Base-by-base conservation (phyloP, 2,329 filamentous ascomycete species). In the Aaosphaeria arxii region DNA sequence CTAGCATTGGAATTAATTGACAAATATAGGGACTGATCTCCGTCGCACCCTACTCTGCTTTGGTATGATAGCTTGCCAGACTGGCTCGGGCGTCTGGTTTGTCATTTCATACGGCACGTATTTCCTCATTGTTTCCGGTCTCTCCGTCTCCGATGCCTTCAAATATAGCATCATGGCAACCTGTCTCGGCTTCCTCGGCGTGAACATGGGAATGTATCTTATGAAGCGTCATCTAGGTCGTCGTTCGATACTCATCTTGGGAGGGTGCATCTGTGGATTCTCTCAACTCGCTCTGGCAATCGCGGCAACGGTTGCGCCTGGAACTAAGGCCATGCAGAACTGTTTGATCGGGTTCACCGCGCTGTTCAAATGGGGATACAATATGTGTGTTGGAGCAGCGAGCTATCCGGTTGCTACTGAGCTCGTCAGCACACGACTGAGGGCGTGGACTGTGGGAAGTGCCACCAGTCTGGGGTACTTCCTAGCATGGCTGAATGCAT, bases 51-150 rank as follows among this genome's bases (percentile, higher is more conserved):
- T 78, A 6, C 63, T 78, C 28, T 77, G 72, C 60, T 76, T 72
- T 49, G 72, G 69, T 7, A 68, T 75, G 46, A 76, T 77, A 38
- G 70, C 70, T 1, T 72, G 71, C 11, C 73, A 76, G 50, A 68
- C 68, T 0, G 70, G 63, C 1, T 62, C 70, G 0, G 76, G 76
- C 5, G 69, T 71, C 1, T 78, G 75, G 73, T 77, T 78, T 51
- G 56, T 76, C 31, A 77, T 77, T 52, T 73, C 70, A 42, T 78
- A 78, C 49, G 64, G 71, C 6, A 76, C 75, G 4, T 78, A 77
- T 55, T 78, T 53, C 48, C 41, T 53, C 6, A 44, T 17, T 30
- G 32, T 44, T 7, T 11, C 43, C 30, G 43, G 43, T 6, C n/a
- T 46, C 24, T 41, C 39, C 11, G 33, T 76, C 30, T 59, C 69